phyloP scores from a whole-genome alignment of 257 asterid species.

The Solanum verrucosum region DNA sequence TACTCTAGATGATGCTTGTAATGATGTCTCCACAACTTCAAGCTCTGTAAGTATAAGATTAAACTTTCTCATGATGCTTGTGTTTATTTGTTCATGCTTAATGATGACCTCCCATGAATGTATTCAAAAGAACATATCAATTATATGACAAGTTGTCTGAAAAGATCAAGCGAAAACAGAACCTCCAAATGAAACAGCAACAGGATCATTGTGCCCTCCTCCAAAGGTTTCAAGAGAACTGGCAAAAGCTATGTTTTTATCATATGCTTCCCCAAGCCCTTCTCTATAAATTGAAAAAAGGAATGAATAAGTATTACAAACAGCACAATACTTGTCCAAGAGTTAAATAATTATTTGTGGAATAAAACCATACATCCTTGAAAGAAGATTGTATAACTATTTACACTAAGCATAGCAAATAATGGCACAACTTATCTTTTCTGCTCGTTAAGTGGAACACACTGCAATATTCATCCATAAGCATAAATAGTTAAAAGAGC shows the following conservation, averaged over 20 bases:
- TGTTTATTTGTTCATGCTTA: neutral
- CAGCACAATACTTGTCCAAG: neutral
- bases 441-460: neutral
- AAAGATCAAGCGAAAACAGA: neutral
- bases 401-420: neutral
- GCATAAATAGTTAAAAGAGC: neutral
- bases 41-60: neutral
- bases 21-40: neutral
- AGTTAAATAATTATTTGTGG: neutral
- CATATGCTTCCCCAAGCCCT: conserved; percentile 95
- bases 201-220: conserved; percentile 78
- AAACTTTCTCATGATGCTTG: neutral
- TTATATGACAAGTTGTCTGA: neutral
- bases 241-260: conserved; percentile 82
- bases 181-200: conserved; percentile 87
- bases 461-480: neutral
- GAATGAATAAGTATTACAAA: neutral
- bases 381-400: neutral
- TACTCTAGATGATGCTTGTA: neutral
- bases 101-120: neutral
- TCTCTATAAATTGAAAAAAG: conserved; percentile 43
- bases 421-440: neutral
- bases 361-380: neutral
- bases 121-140: neutral
- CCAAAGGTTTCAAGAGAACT: conserved; percentile 81